Evolutionary conservation across 257 asterid genomes (phyloP).

Genomic region (Henckelia pumila): DNA sequence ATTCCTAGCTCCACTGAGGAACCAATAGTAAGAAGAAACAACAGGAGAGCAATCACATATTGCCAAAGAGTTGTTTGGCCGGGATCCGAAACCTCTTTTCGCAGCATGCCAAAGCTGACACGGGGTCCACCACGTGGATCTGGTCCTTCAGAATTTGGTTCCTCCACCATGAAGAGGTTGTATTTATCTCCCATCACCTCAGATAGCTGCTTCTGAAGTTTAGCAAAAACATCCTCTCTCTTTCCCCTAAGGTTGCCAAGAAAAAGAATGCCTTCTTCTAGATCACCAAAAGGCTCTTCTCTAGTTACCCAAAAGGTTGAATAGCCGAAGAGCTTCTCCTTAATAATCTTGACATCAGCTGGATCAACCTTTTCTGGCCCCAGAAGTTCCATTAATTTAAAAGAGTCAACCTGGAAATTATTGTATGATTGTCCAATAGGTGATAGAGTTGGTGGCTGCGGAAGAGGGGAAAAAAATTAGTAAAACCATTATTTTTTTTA

Average conservation of each 20-base stretch:
- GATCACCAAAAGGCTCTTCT: conserved; percentile 91
- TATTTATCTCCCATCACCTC: conserved; percentile 86
- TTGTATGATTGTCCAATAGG: conserved; percentile 57
- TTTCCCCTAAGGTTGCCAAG: conserved; percentile 89
- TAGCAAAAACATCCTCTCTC: conserved; percentile 72
- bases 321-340: conserved; percentile 87
- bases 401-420: conserved; percentile 86
- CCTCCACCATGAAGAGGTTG: conserved; percentile 93
- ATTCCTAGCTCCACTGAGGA: conserved; percentile 91
- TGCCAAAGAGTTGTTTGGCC: conserved; percentile 91
- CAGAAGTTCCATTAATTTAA: conserved; percentile 84
- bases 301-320: conserved; percentile 92
- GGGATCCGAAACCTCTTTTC: conserved; percentile 94
- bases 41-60: conserved; percentile 79
- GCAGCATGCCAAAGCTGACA: conserved; percentile 90
- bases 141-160: conserved; percentile 83
- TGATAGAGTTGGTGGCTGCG: conserved; percentile 50
- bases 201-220: conserved; percentile 68
- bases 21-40: conserved; percentile 83
- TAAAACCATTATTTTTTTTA: conserved; percentile 20
- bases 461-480: conserved; percentile 11
- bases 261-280: conserved; percentile 87
- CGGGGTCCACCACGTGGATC: conserved; percentile 99
- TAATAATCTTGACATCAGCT: conserved; percentile 68
- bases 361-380: conserved; percentile 96